Evolutionary conservation across 2,329 filamentous ascomycete genomes (phyloP), one percentile per base, ranked within the genome.

Genomic region (Colletotrichum simmondsii): DNA sequence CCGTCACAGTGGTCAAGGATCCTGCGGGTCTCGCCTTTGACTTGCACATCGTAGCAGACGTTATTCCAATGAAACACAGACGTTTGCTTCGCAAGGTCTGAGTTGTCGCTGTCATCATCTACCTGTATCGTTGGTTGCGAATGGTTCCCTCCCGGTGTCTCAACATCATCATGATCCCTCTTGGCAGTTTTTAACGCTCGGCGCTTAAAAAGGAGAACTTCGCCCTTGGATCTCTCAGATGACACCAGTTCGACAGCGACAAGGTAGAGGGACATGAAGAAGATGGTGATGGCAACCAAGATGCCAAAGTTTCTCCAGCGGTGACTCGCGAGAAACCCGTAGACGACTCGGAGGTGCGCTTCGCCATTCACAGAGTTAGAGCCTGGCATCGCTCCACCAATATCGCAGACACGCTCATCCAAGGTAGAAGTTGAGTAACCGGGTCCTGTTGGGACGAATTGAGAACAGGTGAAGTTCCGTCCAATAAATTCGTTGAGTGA

Each of bases 41-140:
- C 92, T 75, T 88, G 88, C 77, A 94, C 92, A 75, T 93, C 91
- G 77, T 93, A 94, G 80, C 89, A 91, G 2, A 93, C 89, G 76
- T 92, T 85, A 70, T 89, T 84, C 92, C 91, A 93, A 75, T 91
- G 90, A 82, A 93, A 93, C 70, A 92, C 88, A 14, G 91, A 89
- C 10, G 89, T 91, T 77, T 92, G 90, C 6, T 46, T 78, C 24
- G 61, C 37, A 2, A 73, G 85, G 32, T 52, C 71, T 0, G 70
- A 14, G 5, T 6, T 54, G 7, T 72, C 67, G 22, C 57, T 68
- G 19, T 63, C 65, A 7, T 67, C 58, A 6, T 42, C 28, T 1
- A 35, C 19, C 5, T 52, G 26, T 8, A 26, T 28, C 7, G 14
- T 24, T 0, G 64, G 65, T 5, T 26, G 16, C 2, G 56, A 46